Percentiles rank a stretch among this genome's conserved stretches.
Evolutionary conservation across 768 basidiomycete genomes (phyloP).

Genomic region (Ramaria sp.): DNA sequence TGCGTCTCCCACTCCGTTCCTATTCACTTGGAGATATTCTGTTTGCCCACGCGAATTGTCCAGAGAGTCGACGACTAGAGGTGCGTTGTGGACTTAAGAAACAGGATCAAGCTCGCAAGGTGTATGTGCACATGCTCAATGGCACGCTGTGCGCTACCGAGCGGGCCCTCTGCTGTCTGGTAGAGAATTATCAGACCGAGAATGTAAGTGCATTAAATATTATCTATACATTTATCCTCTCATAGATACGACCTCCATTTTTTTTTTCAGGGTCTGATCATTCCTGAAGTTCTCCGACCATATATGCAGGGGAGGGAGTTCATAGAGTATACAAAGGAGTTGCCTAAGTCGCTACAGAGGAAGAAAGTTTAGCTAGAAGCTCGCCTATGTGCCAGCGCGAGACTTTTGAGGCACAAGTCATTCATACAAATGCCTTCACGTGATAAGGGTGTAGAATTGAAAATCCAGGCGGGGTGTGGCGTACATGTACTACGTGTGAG

Average conservation of each 20-base stretch:
- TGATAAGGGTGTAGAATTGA: neutral
- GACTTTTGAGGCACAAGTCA: neutral
- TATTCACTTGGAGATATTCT: neutral
- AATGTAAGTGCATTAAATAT: conserved; percentile 45
- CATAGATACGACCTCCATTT: neutral
- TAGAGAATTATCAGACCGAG: conserved; percentile 97
- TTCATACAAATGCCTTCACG: neutral
- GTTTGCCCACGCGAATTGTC: conserved; percentile 1
- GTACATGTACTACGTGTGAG: neutral
- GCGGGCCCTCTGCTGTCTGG: conserved; percentile 90
- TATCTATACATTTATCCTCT: neutral
- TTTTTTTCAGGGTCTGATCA: conserved; percentile 59
- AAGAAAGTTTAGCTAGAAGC: conserved; percentile 41
- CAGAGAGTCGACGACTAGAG: conserved; percentile 89
- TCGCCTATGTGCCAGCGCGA: neutral
- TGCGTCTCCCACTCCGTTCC: conserved; percentile 33
- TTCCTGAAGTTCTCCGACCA: conserved; percentile 83
- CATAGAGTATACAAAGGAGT: conserved; percentile 70
- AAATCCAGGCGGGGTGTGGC: neutral
- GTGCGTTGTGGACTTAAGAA: conserved; percentile 86
- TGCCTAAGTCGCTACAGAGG: conserved; percentile 69
- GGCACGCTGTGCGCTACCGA: conserved; percentile 96
- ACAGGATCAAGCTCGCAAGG: conserved; percentile 81
- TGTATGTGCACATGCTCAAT: conserved; percentile 99
- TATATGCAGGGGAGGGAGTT: conserved; percentile 97